phyloP scores from a whole-genome alignment of 192 early-diverging fungal genomes.

The Entomortierella beljakovae region DNA sequence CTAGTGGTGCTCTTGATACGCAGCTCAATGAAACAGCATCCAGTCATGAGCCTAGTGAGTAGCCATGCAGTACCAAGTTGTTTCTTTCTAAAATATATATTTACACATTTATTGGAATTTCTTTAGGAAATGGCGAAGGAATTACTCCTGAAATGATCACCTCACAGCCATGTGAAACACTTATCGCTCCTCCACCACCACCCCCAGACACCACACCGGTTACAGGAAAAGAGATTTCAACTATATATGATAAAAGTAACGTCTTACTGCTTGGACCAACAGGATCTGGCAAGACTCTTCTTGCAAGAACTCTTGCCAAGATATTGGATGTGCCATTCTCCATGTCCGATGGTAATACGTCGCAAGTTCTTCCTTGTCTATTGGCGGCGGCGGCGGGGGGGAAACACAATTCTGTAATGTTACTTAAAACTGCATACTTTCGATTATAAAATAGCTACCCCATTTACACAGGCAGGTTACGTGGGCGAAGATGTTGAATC shows the following conservation, averaged over 20 bases:
- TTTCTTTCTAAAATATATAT: too few relatives aligned
- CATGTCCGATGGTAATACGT: constrained; percentile 75
- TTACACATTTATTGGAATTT: too few relatives aligned
- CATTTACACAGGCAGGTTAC: constrained; percentile 93
- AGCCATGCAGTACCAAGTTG: too few relatives aligned
- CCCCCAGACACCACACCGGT: constrained; percentile 3
- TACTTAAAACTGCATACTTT: too few relatives aligned
- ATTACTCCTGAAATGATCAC: too few relatives aligned
- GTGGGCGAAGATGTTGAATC: constrained; percentile 93
- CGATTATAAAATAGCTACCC: constrained; percentile 68
- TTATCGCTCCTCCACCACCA: constrained; percentile 13
- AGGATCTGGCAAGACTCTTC: constrained; percentile 88
- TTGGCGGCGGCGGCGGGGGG: too few relatives aligned
- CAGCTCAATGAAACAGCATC: too few relatives aligned
- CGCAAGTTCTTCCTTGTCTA: not conserved
- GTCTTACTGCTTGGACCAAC: constrained; percentile 88
- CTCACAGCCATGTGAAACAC: too few relatives aligned
- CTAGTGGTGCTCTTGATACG: too few relatives aligned
- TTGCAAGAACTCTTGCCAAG: constrained; percentile 85
- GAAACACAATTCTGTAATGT: too few relatives aligned
- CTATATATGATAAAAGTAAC: constrained; percentile 91
- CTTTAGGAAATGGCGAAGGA: too few relatives aligned
- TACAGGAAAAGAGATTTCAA: constrained; percentile 41
- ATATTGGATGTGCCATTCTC: constrained; percentile 89
- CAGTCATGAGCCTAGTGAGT: too few relatives aligned